phyloP scores from a whole-genome alignment of 257 asterid genomes.

The Petrea volubilis region DNA sequence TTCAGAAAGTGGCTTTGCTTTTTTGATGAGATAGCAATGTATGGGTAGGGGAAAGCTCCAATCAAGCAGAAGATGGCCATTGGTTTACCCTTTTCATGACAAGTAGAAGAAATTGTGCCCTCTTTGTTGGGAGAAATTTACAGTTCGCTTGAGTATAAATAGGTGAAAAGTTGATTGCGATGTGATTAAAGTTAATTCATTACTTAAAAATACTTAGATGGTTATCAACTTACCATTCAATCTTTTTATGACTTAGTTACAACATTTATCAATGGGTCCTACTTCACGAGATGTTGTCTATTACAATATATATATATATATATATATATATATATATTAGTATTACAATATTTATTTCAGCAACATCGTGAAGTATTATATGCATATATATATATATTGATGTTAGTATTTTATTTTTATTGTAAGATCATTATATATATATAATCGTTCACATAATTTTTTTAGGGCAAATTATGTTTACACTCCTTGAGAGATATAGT shows the following conservation, averaged over 20 bases:
- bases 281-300: neutral
- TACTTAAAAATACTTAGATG: slow-evolving; percentile 10
- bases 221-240: neutral
- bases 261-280: neutral
- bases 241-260: neutral
- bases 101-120: slow-evolving; percentile 40
- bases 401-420: no score
- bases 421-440: no score
- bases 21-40: slow-evolving; percentile 39
- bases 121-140: slow-evolving; percentile 37
- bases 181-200: slow-evolving; percentile 23
- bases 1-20: slow-evolving; percentile 44
- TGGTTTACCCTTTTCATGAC: slow-evolving; percentile 36
- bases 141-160: neutral
- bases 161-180: slow-evolving; percentile 32
- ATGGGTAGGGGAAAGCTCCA: slow-evolving; percentile 36
- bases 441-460: no score
- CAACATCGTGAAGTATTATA: no score
- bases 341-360: no score
- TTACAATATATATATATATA: no score
- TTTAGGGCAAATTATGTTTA: no score
- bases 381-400: no score
- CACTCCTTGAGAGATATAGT: no score
- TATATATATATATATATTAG: no score
- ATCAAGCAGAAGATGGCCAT: slow-evolving; percentile 45